Conservation (phyloP, 2,329 filamentous ascomycete species). For the Plectosphaerella cucumerina region DNA sequence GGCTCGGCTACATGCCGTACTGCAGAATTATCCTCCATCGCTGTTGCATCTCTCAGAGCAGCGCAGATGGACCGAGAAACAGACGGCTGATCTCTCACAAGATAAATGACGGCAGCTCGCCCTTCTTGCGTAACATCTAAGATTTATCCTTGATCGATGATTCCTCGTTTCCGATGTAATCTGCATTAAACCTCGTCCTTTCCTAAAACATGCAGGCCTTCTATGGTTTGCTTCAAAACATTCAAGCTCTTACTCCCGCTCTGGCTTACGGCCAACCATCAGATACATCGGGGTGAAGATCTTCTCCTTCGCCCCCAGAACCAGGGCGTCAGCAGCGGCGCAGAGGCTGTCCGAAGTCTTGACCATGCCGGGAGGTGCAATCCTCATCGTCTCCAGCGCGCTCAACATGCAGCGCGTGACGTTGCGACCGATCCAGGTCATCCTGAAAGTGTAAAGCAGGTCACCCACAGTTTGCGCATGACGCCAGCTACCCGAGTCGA, state of each 20-base stretch:
- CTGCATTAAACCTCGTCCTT: too few species aligned
- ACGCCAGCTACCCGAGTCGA: conserved; percentile 68
- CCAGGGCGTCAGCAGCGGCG: conserved; percentile 71
- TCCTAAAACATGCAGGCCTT: too few species aligned
- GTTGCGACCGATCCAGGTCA: conserved; percentile 75
- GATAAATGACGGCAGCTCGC: too few species aligned
- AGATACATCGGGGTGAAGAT: conserved; percentile 96
- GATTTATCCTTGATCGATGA: too few species aligned
- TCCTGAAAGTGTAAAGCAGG: conserved; percentile 71
- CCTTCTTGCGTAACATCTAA: too few species aligned
- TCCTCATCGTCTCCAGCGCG: conserved; percentile 61
- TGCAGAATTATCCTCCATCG: too few species aligned
- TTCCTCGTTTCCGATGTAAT: too few species aligned
- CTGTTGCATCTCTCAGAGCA: too few species aligned
- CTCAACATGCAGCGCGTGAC: conserved; percentile 70
- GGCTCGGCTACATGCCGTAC: too few species aligned
- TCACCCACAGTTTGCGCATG: conserved; percentile 73
- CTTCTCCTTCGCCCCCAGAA: conserved; percentile 76
- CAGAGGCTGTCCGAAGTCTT: conserved; percentile 85
- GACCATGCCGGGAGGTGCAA: conserved; percentile 74
- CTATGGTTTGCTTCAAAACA: neutral
- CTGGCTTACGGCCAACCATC: conserved; percentile 82
- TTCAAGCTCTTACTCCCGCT: conserved; percentile 15
- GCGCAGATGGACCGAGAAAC: too few species aligned
- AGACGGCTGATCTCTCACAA: too few species aligned